phyloP scores from a whole-genome alignment of 768 basidiomycete species.

The Lyophyllum decastes region DNA sequence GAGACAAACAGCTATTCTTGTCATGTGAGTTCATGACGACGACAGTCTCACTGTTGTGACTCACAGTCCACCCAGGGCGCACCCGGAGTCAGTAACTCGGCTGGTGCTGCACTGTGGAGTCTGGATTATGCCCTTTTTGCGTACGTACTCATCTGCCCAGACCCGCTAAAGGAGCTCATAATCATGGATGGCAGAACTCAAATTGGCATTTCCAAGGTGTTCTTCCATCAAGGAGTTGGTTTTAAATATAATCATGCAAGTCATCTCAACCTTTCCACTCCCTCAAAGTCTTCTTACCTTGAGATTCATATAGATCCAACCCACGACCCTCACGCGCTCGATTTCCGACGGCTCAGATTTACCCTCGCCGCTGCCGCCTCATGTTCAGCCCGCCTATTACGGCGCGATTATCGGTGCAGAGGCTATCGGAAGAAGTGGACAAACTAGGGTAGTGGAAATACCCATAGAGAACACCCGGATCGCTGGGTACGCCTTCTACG shows the following conservation, averaged over 20 bases:
- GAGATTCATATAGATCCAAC: slow-evolving; percentile 71
- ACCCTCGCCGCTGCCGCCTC: slow-evolving; percentile 47
- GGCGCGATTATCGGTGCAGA: slow-evolving; percentile 61
- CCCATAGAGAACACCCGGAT: slow-evolving; percentile 44
- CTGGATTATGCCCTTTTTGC: slow-evolving; percentile 57
- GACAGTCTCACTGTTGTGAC: background rate
- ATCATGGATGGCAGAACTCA: slow-evolving; percentile 11
- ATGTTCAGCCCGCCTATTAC: slow-evolving; percentile 70
- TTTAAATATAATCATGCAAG: slow-evolving; percentile 69
- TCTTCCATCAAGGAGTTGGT: slow-evolving; percentile 72
- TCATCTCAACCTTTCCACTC: background rate
- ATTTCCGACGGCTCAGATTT: slow-evolving; percentile 56
- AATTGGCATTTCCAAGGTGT: slow-evolving; percentile 52
- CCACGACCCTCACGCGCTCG: slow-evolving; percentile 55
- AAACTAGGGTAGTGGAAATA: slow-evolving; percentile 47
- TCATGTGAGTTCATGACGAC: slow-evolving; percentile 29
- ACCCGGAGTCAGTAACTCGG: slow-evolving; percentile 53
- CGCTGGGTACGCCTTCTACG: slow-evolving; percentile 66
- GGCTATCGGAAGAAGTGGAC: slow-evolving; percentile 50
- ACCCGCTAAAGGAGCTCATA: background rate
- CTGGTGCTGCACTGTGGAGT: slow-evolving; percentile 58
- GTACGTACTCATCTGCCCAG: slow-evolving; percentile 10
- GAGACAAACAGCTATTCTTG: slow-evolving; percentile 59
- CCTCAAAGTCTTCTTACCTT: background rate
- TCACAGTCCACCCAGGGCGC: slow-evolving; percentile 23